These are phyloP conservation scores for Zancudomyces culisetae DNA, from an alignment of 371 early-diverging fungal genomes.

Conservation along the genomic window DNA sequence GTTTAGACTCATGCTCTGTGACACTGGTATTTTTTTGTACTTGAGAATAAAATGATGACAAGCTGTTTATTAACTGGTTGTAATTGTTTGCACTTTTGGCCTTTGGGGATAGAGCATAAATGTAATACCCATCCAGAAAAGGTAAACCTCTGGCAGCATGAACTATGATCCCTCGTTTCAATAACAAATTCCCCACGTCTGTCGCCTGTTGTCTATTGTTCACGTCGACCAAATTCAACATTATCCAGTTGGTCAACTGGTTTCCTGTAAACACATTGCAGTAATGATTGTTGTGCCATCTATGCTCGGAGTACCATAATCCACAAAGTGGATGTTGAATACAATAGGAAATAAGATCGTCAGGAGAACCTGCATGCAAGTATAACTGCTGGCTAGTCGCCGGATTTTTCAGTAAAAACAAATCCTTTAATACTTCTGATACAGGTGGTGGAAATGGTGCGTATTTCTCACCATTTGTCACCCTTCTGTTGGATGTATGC, in stretches of 20 bases:
- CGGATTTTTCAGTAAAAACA: slow-evolving; percentile 6
- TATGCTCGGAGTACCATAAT: slow-evolving; percentile 49
- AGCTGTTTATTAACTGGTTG: not conserved
- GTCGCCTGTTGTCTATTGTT: slow-evolving; percentile 65
- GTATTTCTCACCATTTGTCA: slow-evolving; percentile 2
- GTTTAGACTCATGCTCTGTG: not conserved
- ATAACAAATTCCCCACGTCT: slow-evolving; percentile 55
- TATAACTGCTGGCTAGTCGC: slow-evolving; percentile 7
- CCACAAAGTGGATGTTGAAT: slow-evolving; percentile 57
- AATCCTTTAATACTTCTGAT: not conserved
- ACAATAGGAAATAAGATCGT: slow-evolving; percentile 34
- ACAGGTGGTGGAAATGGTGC: slow-evolving; percentile 1
- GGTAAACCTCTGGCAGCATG: slow-evolving; percentile 51
- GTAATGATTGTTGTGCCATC: slow-evolving; percentile 77
- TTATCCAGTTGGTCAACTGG: slow-evolving; percentile 81
- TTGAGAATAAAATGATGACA: not conserved
- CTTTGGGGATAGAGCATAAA: slow-evolving; percentile 55
- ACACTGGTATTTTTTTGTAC: not conserved
- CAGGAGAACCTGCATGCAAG: slow-evolving; percentile 13
- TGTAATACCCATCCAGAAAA: slow-evolving; percentile 85
- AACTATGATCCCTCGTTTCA: slow-evolving; percentile 52
- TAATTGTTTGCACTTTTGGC: slow-evolving; percentile 9
- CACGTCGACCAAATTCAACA: slow-evolving; percentile 57
- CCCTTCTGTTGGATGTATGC: slow-evolving; percentile 8
- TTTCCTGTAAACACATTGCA: slow-evolving; percentile 61